Evolutionary conservation across 108 stramenopile species (phyloP).

Genomic region (Discostella pseudostelligera): DNA sequence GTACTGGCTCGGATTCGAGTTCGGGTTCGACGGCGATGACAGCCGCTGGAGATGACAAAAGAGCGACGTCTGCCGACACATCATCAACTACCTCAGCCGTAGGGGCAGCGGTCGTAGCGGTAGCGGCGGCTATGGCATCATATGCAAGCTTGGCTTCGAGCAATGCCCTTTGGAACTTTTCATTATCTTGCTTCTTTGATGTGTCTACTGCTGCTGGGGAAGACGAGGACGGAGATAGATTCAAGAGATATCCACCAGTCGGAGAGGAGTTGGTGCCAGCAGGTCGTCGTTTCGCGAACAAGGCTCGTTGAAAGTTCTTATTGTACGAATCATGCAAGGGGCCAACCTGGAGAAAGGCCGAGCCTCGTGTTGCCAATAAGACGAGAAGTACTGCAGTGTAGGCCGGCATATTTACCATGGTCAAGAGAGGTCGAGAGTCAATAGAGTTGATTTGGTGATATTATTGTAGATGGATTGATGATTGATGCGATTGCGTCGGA

Average conservation of each 20-base stretch:
- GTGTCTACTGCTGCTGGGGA: neutral
- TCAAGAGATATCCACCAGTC: neutral
- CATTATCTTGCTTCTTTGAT: neutral
- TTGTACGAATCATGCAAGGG: conserved; percentile 15
- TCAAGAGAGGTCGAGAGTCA: neutral
- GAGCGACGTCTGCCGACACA: neutral
- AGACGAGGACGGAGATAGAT: neutral
- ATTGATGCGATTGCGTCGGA: too few species aligned
- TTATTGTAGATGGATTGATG: too few species aligned
- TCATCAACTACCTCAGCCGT: neutral
- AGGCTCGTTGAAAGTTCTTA: conserved; percentile 31
- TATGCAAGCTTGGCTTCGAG: conserved; percentile 17
- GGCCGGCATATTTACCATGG: neutral
- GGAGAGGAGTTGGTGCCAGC: neutral
- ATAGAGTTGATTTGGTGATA: too few species aligned
- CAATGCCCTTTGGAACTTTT: conserved; percentile 17
- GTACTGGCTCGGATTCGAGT: conserved; percentile 2
- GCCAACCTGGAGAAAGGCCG: conserved; percentile 9
- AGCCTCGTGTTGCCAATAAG: conserved; percentile 4
- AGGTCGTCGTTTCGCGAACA: conserved; percentile 19
- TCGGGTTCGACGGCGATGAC: neutral
- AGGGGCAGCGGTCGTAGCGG: neutral
- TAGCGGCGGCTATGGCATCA: conserved; percentile 9
- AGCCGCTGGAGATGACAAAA: neutral
- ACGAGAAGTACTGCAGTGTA: conserved; percentile 2